Evolutionary conservation across 1,284 basidiomycete species (phyloP), one percentile per base, ranked within the genome.

Genomic region (Rhizoctonia solani): DNA sequence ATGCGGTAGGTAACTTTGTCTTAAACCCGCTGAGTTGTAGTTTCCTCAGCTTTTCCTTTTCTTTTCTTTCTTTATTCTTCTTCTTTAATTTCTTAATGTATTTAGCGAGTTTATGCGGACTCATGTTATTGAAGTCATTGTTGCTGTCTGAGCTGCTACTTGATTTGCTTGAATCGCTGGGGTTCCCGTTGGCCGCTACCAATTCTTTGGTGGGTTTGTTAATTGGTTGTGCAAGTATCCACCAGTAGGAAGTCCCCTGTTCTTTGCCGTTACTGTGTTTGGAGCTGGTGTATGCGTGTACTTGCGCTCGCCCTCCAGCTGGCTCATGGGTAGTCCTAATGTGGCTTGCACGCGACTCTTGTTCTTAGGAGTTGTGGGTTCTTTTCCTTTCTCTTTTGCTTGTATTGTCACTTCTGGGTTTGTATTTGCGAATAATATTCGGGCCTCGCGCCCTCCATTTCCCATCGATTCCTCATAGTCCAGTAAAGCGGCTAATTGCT

Each of bases 21-120:
- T 49, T 47, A 32, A 46, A 59, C 11, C 56, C 44, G 27, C 56
- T 56, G 2, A 59, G 42, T 32, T 59, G 42, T 2, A 59, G 56
- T 49, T 47, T 59, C 5, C 41, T 4, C 19, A 44, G 14, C 41
- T 44, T 44, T 4, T 21, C 41, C n/a, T 44, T 44, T 5, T 44
- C 16, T 21, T 44, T 44, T n/a, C 41, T 6, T 4, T 16, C 41
- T 16, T 44, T 44, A 16, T 21, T 44, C 16, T 44, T 21, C 16
- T 21, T 16, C 19, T 44, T 44, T 21, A 44, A 16, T 21, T 44
- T 44, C 41, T 44, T 44, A 5, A 44, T 16, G 41, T 21, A 21
- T 44, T 44, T 44, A 44, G 41, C 41, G 5, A 44, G 14, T 5
- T 44, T 16, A n/a, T 21, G 14, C 5, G 41, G 41, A 16, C 5